These are phyloP conservation scores for Diaporthe citrichinensis DNA, from an alignment of 2,329 filamentous ascomycete species.

Conservation along the genomic window DNA sequence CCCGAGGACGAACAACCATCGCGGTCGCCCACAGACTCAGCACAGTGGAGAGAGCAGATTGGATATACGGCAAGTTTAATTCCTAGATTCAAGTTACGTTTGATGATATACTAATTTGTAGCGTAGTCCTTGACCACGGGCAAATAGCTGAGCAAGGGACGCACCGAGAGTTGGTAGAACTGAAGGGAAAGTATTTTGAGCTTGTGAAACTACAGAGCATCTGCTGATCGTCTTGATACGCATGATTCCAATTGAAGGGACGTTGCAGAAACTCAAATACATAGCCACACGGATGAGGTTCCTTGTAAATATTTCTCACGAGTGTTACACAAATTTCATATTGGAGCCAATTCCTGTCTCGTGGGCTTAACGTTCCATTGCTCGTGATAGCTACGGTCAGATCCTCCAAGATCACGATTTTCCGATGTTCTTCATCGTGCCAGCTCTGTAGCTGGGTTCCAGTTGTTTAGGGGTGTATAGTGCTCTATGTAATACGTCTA, in stretches of 20 bases:
- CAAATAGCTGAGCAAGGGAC: not conserved
- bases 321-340: not conserved
- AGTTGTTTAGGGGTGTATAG: not conserved
- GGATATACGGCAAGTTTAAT: constrained; percentile 77
- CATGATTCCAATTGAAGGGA: not conserved
- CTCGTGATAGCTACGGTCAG: not conserved
- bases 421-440: not conserved
- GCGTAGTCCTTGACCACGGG: not conserved
- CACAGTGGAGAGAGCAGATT: constrained; percentile 93
- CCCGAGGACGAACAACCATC: constrained; percentile 89
- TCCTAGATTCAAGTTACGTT: not conserved
- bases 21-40: constrained; percentile 92
- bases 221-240: not conserved
- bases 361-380: not conserved
- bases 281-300: not conserved
- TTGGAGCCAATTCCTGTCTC: not conserved
- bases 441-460: not conserved
- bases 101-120: not conserved
- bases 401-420: not conserved
- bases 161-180: not conserved
- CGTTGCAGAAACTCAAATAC: not conserved
- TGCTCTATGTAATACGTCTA: not conserved
- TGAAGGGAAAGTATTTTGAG: not conserved
- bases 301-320: not conserved
- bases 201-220: not conserved